A percentile compares a stretch with the other conserved stretches of the same genome.
Conservation (phyloP, 768 basidiomycete genomes). For the Rhizopogon sp. region DNA sequence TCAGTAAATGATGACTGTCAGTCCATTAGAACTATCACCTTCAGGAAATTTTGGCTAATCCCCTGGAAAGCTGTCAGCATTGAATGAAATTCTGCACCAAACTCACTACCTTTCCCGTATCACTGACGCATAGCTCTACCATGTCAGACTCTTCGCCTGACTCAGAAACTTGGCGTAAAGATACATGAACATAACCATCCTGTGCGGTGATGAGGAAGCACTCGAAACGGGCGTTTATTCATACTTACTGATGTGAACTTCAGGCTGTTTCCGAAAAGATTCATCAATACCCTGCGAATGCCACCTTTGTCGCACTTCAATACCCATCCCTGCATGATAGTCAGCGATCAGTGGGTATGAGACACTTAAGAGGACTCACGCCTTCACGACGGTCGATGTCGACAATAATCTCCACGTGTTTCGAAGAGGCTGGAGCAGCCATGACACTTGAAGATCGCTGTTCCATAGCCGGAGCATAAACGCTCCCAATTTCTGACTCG, state of each 20-base stretch:
- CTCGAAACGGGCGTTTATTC: neutral
- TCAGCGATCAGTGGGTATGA: neutral
- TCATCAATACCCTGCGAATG: conserved; percentile 89
- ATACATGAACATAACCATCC: conserved; percentile 86
- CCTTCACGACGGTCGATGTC: conserved; percentile 73
- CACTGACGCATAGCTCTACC: conserved; percentile 79
- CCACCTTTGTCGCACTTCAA: conserved; percentile 90
- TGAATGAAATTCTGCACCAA: neutral
- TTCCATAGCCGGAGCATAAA: conserved; percentile 72
- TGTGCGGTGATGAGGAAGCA: conserved; percentile 25
- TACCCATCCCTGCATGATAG: conserved; percentile 66
- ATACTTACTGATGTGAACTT: conserved; percentile 79
- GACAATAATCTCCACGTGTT: conserved; percentile 79
- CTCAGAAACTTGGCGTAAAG: conserved; percentile 68
- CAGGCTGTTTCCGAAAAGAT: conserved; percentile 88
- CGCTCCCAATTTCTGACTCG: conserved; percentile 84
- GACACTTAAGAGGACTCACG: conserved; percentile 36
- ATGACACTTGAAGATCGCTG: conserved; percentile 39
- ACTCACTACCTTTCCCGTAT: conserved; percentile 75
- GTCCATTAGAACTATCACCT: conserved; percentile 39
- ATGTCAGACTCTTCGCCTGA: conserved; percentile 55
- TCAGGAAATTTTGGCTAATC: conserved; percentile 89
- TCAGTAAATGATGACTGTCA: neutral
- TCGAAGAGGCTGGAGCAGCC: conserved; percentile 26
- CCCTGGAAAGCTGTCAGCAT: conserved; percentile 40